Evolutionary conservation across 2,329 filamentous ascomycete genomes (phyloP).

Genomic region (Penicillium sp.): DNA sequence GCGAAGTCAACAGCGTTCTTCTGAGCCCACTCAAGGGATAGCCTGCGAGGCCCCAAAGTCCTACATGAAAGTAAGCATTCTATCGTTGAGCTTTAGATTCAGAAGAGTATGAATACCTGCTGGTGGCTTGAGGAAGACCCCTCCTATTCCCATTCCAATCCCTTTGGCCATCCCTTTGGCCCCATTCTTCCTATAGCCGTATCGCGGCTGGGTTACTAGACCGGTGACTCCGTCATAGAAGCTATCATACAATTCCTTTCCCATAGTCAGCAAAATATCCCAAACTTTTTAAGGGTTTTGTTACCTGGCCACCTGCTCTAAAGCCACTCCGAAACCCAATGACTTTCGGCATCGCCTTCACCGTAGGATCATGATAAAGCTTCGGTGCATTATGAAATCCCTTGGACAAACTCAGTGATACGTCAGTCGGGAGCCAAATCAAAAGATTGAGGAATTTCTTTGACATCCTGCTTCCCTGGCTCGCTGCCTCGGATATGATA

Average conservation of each 20-base stretch:
- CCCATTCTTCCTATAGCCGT: conserved; percentile 69
- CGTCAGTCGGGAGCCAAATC: conserved; percentile 81
- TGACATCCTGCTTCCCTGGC: conserved; percentile 49
- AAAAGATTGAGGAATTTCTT: conserved; percentile 73
- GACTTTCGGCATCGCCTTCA: conserved; percentile 76
- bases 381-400: conserved; percentile 87
- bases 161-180: conserved; percentile 75
- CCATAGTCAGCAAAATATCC: background rate
- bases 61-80: conserved; percentile 8
- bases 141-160: conserved; percentile 81
- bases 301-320: conserved; percentile 64
- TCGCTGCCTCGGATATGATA: conserved; percentile 12
- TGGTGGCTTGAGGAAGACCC: conserved; percentile 77
- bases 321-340: conserved; percentile 77
- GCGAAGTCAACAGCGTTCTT: conserved; percentile 25
- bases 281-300: background rate
- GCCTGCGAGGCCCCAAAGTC: conserved; percentile 30
- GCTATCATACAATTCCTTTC: conserved; percentile 70
- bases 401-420: conserved; percentile 78
- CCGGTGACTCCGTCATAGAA: conserved; percentile 82
- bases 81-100: too few species aligned
- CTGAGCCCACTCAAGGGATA: conserved; percentile 32
- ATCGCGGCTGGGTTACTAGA: conserved; percentile 75
- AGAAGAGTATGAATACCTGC: conserved; percentile 60
- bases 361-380: conserved; percentile 81